Evolutionary conservation across 78 protist genomes (phyloP), one percentile per base, ranked within the genome.

Genomic region (Cyanophora paradoxa): DNA sequence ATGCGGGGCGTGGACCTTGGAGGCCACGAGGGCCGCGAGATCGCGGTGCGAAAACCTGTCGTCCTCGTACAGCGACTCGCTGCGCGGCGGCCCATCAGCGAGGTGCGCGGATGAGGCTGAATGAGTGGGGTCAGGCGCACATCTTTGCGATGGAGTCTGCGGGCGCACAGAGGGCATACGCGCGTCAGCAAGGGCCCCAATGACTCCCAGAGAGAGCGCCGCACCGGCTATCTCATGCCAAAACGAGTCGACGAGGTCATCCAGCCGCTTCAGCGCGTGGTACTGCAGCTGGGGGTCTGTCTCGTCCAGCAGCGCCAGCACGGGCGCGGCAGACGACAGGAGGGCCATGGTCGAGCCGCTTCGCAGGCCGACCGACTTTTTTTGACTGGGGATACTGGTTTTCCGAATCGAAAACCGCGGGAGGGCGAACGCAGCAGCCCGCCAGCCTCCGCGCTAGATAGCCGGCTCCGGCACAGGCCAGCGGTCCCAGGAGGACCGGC

Each of bases 191-290:
- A 22, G 11, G 33, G 61, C 61, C 6, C 61, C 67, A 33, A 61
- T 24, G 13, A 14, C 36, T 34, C 24, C 37, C 20, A 61, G 28
- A 1, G 8, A 11, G 11, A 33, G 42, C 10, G 34, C 34, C n/a
- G 28, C 24, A 34, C 86, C 82, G 0, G 92, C 73, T 14, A 91
- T 80, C 71, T 94, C 96, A n/a, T 87, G 75, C 98, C 98, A 94
- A 50, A 78, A 89, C 34, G 72, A 64, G 70, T 90, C 94, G 16
- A 87, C 93, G 26, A 79, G 28, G 26, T 36, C 62, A 63, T 88
- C 56, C 31, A 91, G 72, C 39, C 69, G 52, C 62, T 56, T n/a
- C 26, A 56, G 62, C 33, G 91, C 90, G 59, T 26, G 70, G 10
- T 34, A 50, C 72, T 79, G 20, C 26, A 79, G 68, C 40, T 39